Conservation (phyloP, 2,329 filamentous ascomycete genomes). For the Bipolaris bicolor region DNA sequence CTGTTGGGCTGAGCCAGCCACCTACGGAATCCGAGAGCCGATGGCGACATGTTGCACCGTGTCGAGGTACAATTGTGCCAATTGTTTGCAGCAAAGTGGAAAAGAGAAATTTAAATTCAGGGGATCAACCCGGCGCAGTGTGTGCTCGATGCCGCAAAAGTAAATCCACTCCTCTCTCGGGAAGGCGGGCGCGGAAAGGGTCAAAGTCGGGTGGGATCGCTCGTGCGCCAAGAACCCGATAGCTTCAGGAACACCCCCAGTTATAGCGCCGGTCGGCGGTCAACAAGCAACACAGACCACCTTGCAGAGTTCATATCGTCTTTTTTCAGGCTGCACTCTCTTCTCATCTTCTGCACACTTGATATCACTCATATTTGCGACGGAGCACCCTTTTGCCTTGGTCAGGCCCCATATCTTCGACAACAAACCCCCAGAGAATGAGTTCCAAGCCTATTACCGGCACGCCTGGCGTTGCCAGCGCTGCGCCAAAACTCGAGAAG, state of each 20-base stretch:
- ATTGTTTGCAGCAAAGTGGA: too few species aligned
- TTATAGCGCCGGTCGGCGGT: conserved; percentile 24
- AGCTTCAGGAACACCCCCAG: conserved; percentile 22
- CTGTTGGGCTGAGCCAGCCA: conserved; percentile 17
- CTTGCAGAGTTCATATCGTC: conserved; percentile 25
- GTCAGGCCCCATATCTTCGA: conserved; percentile 80
- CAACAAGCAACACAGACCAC: conserved; percentile 33
- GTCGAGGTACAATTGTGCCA: neutral
- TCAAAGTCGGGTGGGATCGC: conserved; percentile 4
- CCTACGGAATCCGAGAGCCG: conserved; percentile 11
- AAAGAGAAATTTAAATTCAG: too few species aligned
- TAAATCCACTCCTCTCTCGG: neutral
- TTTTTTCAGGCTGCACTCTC: conserved; percentile 21
- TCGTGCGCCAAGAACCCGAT: conserved; percentile 11
- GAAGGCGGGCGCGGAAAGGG: conserved; percentile 1
- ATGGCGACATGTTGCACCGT: neutral
- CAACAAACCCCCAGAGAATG: conserved; percentile 59
- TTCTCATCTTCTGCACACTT: conserved; percentile 24
- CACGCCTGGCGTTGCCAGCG: conserved; percentile 50
- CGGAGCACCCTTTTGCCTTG: conserved; percentile 94
- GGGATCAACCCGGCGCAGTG: neutral
- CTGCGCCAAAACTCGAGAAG: conserved; percentile 78
- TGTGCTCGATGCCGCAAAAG: conserved; percentile 2
- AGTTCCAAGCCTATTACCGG: conserved; percentile 56
- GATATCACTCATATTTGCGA: conserved; percentile 59